Percentiles rank a stretch among this genome's conserved stretches.
Conservation (phyloP, 106 monocot genomes). For the Posidonia australis region DNA sequence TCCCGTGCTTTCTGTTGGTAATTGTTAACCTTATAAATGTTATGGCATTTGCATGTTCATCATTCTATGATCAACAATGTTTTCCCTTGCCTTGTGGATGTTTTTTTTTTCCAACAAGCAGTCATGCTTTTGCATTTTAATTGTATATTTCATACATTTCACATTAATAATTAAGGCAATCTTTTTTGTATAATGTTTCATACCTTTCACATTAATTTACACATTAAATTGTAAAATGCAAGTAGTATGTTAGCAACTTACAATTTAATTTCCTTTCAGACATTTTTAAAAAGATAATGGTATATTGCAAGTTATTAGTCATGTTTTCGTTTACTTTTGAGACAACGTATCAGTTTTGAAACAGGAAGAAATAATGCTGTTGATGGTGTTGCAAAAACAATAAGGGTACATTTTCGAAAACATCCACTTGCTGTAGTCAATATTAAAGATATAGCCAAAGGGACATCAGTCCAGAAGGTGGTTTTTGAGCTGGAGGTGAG, state of each 20-base stretch:
- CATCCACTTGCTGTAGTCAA: slow-evolving; percentile 91
- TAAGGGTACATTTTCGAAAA: slow-evolving; percentile 81
- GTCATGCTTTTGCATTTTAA: too few relatives aligned
- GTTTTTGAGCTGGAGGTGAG: slow-evolving; percentile 79
- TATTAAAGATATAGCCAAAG: slow-evolving; percentile 72
- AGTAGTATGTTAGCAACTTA: too few relatives aligned
- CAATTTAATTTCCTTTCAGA: neutral
- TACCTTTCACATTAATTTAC: neutral
- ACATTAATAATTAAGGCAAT: too few relatives aligned
- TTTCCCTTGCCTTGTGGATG: too few relatives aligned
- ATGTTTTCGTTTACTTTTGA: neutral
- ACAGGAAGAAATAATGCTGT: slow-evolving; percentile 84
- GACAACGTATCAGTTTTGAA: neutral
- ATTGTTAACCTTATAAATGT: neutral
- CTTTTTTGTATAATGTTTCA: too few relatives aligned
- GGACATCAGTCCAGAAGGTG: slow-evolving; percentile 73
- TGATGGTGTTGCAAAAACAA: slow-evolving; percentile 73
- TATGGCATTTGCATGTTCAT: too few relatives aligned
- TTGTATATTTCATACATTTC: too few relatives aligned
- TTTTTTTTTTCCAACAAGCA: too few relatives aligned
- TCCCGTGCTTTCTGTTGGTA: slow-evolving; percentile 91
- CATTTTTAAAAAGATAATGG: slow-evolving; percentile 1
- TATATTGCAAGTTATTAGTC: neutral
- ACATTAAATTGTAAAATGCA: too few relatives aligned
- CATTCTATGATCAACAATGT: too few relatives aligned